These are phyloP conservation scores for Erucastrum elatum DNA, from an alignment of 345 rosid genomes.

Conservation along the genomic window DNA sequence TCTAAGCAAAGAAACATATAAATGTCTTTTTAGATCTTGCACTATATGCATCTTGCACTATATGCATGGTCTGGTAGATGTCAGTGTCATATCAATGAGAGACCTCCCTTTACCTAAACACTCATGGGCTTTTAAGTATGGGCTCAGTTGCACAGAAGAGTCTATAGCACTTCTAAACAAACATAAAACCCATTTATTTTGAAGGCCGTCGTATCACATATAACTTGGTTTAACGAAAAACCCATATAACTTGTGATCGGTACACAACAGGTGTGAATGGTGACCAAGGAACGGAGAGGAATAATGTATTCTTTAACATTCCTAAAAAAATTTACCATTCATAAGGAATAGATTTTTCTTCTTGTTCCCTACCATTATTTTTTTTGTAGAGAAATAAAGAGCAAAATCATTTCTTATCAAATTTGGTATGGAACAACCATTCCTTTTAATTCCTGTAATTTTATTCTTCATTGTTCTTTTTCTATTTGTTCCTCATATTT, in stretches of 20 bases:
- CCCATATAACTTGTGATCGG: neutral
- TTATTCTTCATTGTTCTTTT: no score
- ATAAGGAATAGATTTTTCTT: no score
- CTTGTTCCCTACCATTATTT: no score
- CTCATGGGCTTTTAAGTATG: neutral
- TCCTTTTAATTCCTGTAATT: no score
- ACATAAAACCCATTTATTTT: neutral
- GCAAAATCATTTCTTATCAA: no score
- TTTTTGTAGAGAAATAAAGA: no score
- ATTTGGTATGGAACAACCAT: no score
- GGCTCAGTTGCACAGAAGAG: neutral
- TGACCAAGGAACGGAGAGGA: no score
- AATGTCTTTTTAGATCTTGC: neutral
- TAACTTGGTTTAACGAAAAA: neutral
- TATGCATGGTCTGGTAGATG: neutral
- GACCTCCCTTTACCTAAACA: neutral
- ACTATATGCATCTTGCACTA: neutral
- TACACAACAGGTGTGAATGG: no score
- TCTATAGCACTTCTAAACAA: neutral
- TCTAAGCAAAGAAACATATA: neutral
- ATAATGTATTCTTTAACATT: no score
- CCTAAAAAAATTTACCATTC: no score
- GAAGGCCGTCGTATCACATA: neutral
- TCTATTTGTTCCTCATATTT: no score
- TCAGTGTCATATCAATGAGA: neutral